Base-by-base conservation (phyloP, 345 rosid genomes). In the Salix koriyanagi region DNA sequence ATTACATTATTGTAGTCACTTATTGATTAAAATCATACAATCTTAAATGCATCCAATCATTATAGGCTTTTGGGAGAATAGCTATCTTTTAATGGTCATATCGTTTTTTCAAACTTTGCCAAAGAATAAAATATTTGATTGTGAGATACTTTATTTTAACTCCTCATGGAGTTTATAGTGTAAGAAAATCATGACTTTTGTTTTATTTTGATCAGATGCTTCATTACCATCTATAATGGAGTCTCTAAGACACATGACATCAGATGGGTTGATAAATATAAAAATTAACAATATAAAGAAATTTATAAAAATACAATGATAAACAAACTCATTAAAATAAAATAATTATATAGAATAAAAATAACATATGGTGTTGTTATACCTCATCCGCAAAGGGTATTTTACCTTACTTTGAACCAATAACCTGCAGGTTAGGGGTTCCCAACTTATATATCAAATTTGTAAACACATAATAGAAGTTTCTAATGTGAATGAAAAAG, bases 1-100 rank as follows among this genome's bases (percentile, higher is more conserved):
- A 39, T 7, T 39, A 8, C 9, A 39, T 7, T 7, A 7, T 39
- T 72, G n/a, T 72, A 72, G 21, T 72, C 67, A 34, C 32, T 54
- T 15, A 58, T 66, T 9, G 67, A 52, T 72, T 72, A 18, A 72
- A 72, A 72, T 72, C 46, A 34, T 72, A 48, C 9, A 72, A 34
- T 8, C 19, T 21, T 7, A 54, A 56, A 32, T 72, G 67, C 2
- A 30, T 58, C 75, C 44, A 72, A 28, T 72, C 46, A 72, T 72
- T 32, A 11, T 19, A 28, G 36, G 75, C 52, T 58, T 36, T 52
- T 52, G 32, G 67, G 14, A 72, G 65, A 30, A 58, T 72, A 25
- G 58, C 21, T 5, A 26, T 72, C 11, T 9, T 72, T n/a, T 54
- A 15, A 16, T 72, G 75, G 11, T 60, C 65, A 60, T 60, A 60